Base-by-base conservation (phyloP, 345 rosid genomes). In the Erodium maritimum region DNA sequence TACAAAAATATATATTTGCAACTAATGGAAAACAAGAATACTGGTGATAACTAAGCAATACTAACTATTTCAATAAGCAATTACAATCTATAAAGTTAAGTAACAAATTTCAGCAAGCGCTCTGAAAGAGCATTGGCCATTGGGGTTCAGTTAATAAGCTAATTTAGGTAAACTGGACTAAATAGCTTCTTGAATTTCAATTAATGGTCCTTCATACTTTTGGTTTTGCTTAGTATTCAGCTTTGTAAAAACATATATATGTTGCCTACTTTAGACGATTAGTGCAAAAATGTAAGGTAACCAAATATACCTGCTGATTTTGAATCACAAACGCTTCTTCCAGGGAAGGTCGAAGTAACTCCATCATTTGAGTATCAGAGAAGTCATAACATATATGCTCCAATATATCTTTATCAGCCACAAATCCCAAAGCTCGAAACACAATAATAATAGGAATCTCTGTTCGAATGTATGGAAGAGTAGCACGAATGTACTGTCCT, bases 271-370 rank as follows among this genome's bases (percentile, higher is more conserved):
- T n/a, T n/a, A n/a, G n/a, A 25, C 33, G 33, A 25, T 25, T n/a
- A 25, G 4, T 25, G 33, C 33, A 25, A 25, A 25, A 7, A 51
- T 46, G 19, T 19, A 34, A 50, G 56, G 20, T 3, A 19, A 46
- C 9, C 54, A 23, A 25, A 24, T n/a, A 45, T 51, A 89, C 96
- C 96, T 83, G 96, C 68, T 93, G 96, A 71, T 85, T 89, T 77
- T 89, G 99, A 71, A 93, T 89, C 18, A 93, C 99, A 59, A 93
- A 93, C 48, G 96, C 99, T 71, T 93, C 99, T 79, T 93, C 99
- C 17, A 89, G 74, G 59, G 99, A 93, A 59, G 96, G 96, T 46
- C 94, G 86, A 69, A 93, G 96, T 75, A 93, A 69, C 71, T 93
- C 96, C 96, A 93, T 93, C 99, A 93, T 89, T 67, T 83, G 87